Base-by-base conservation (phyloP, 306 rosid species). In the Delonix regia region DNA sequence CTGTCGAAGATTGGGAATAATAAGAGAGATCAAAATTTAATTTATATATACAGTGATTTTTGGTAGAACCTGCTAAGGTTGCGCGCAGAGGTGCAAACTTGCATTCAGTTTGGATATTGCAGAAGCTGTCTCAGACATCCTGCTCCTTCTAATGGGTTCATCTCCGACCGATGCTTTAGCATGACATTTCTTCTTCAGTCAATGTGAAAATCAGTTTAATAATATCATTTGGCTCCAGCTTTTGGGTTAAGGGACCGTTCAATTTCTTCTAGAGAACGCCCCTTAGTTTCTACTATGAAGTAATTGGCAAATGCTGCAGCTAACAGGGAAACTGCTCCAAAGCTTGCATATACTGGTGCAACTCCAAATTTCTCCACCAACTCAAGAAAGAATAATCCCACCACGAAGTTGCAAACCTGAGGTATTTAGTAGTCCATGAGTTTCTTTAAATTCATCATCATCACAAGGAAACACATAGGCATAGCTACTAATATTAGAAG, bases 231-330 rank as follows among this genome's bases (percentile, higher is more conserved):
- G 81, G 74, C 79, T 81, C 85, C 79, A 69, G 89, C 69, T 66
- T 91, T 83, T 16, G 83, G 77, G 71, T 56, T 82, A 14, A 91
- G 79, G 21, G 96, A 88, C 83, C 85, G 85, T 83, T 94, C 98
- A 76, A 94, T 91, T 79, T 91, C 97, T 84, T 94, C 98, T 2
- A 94, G 90, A 67, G 98, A 91, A 25, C 96, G 90, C 60, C 96
- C 97, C 65, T 86, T 94, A 2, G 98, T 94, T 83, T 94, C 98
- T 12, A 88, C 90, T 14, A 86, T 51, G 86, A 91, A 91, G 88
- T 87, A 84, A 30, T 73, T 85, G 28, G 89, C 82, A 84, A 91
- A 94, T 70, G 86, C 73, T 39, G 94, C 97, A 1, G 97, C 96
- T 74, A 89, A 69, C 77, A 94, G 73, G 76, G 96, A 94, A 70